phyloP scores from a whole-genome alignment of 257 asterid species.

The Solanum corneliomulleri region DNA sequence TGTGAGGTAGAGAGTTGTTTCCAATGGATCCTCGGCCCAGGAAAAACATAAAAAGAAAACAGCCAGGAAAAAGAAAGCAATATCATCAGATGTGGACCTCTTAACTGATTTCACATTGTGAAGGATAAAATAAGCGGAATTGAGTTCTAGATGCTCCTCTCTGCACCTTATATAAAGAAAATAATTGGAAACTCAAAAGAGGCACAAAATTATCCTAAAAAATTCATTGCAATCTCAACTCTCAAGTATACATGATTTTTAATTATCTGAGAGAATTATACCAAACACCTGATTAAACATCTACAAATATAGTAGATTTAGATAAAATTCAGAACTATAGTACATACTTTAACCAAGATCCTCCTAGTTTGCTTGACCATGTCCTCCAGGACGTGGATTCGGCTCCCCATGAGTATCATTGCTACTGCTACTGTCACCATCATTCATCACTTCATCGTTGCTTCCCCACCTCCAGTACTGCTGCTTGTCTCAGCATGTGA shows the following conservation, averaged over 20 bases:
- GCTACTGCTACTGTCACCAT: background rate
- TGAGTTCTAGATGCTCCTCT: background rate
- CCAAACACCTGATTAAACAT: background rate
- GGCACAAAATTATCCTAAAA: background rate
- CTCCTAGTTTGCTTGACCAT: background rate
- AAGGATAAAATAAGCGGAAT: background rate
- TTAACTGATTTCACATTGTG: background rate
- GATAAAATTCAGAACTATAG: background rate
- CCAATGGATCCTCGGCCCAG: background rate
- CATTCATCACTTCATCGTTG: background rate
- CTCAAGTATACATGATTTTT: background rate
- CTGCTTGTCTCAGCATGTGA: background rate
- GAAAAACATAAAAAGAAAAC: no score
- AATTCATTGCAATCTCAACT: background rate
- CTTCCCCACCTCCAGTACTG: background rate
- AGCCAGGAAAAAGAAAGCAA: no score
- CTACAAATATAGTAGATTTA: background rate
- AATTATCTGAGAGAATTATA: background rate
- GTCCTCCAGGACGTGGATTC: background rate
- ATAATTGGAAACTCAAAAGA: background rate
- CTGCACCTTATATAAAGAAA: background rate
- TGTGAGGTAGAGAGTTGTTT: background rate
- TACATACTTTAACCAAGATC: background rate
- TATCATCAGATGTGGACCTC: no score
- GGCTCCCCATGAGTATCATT: background rate